Conservation (phyloP, 352 stramenopile genomes). For the Plasmopara muralis region DNA sequence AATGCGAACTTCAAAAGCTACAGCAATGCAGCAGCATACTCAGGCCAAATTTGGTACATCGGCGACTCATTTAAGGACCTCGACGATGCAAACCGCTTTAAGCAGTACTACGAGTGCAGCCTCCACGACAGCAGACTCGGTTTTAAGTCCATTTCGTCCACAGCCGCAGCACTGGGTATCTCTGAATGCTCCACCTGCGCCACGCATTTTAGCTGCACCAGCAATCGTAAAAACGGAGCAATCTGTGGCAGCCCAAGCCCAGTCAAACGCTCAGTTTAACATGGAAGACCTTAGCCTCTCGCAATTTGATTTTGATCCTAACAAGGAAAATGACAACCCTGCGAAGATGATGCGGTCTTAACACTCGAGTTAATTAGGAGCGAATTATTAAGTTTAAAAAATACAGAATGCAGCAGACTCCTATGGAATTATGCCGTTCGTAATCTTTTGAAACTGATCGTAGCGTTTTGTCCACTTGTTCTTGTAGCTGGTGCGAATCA, state of each 20-base stretch:
- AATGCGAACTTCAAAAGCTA: constrained; percentile 11
- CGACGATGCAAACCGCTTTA: constrained; percentile 27
- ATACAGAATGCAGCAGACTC: constrained; percentile 1
- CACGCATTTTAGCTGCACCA: constrained; percentile 26
- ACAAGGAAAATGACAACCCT: constrained; percentile 13
- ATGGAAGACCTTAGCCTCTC: constrained; percentile 80
- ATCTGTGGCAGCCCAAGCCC: constrained; percentile 6
- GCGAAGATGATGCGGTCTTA: constrained; percentile 42
- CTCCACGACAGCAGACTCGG: constrained; percentile 4
- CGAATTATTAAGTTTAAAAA: constrained; percentile 9
- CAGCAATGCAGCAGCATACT: constrained; percentile 11
- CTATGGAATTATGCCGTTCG: constrained; percentile 80
- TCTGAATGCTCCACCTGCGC: constrained; percentile 41
- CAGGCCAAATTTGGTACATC: constrained; percentile 2
- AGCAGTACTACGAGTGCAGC: constrained; percentile 11
- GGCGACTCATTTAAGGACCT: constrained; percentile 21
- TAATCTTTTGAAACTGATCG: constrained; percentile 92
- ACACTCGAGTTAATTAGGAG: constrained; percentile 3
- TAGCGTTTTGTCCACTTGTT: constrained; percentile 91
- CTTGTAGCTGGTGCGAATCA: constrained; percentile 90
- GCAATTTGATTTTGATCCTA: constrained; percentile 79
- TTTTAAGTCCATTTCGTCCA: constrained; percentile 15
- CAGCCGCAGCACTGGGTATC: constrained; percentile 21
- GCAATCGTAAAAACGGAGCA: constrained; percentile 24
- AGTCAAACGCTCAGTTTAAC: constrained; percentile 38